Evolutionary conservation across 805 yeast species (phyloP).

Genomic region (Lipomyces chichibuensis): DNA sequence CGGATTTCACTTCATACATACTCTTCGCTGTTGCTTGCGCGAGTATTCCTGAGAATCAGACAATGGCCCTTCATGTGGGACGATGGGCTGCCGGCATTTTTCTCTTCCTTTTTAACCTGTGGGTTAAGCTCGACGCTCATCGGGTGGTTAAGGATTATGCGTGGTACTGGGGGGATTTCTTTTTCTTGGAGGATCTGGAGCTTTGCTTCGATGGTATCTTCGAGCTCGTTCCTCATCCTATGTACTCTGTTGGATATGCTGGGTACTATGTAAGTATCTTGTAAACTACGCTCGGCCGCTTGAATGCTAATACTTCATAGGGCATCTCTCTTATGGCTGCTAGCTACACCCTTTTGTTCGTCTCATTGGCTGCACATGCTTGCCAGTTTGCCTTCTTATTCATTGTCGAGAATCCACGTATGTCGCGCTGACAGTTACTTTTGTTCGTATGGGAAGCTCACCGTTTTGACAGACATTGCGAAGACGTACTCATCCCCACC

Average conservation of each 20-base stretch:
- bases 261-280: slow-evolving; percentile 60
- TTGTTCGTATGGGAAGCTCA: background rate
- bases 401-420: slow-evolving; percentile 82
- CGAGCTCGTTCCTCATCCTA: slow-evolving; percentile 89
- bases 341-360: slow-evolving; percentile 67
- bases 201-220: slow-evolving; percentile 86
- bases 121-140: slow-evolving; percentile 88
- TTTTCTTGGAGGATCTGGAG: slow-evolving; percentile 71
- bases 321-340: slow-evolving; percentile 79
- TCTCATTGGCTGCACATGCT: slow-evolving; percentile 75
- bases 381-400: slow-evolving; percentile 75
- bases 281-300: background rate
- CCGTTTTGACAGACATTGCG: slow-evolving; percentile 44
- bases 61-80: slow-evolving; percentile 50
- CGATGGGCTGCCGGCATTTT: slow-evolving; percentile 62
- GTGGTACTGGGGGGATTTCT: slow-evolving; percentile 95
- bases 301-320: background rate
- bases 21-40: slow-evolving; percentile 57
- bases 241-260: slow-evolving; percentile 87
- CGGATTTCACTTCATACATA: slow-evolving; percentile 76
- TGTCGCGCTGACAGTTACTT: slow-evolving; percentile 38
- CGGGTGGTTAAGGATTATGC: slow-evolving; percentile 87
- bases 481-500: slow-evolving; percentile 56
- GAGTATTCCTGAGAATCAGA: slow-evolving; percentile 49
- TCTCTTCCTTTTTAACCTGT: slow-evolving; percentile 70